Conservation (phyloP, 805 yeast species). For the Hanseniaspora pseudoguilliermondii region DNA sequence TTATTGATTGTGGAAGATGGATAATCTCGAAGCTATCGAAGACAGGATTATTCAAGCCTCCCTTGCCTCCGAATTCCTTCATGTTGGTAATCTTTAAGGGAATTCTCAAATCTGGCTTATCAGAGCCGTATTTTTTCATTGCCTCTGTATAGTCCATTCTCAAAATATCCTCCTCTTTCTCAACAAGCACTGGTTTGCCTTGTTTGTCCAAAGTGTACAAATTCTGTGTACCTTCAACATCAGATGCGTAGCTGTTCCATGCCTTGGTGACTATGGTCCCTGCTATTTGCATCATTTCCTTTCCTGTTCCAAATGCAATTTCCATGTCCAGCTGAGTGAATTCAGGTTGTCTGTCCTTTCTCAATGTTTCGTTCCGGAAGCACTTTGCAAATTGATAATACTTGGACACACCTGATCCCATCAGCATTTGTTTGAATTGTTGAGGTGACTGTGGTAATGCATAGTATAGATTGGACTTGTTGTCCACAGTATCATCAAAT, state of each 20-base stretch:
- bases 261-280: slow-evolving; percentile 41
- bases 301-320: slow-evolving; percentile 64
- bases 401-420: slow-evolving; percentile 81
- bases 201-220: slow-evolving; percentile 24
- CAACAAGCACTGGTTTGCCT: slow-evolving; percentile 18
- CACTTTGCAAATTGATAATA: slow-evolving; percentile 90
- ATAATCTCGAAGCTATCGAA: slow-evolving; percentile 46
- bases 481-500: slow-evolving; percentile 20
- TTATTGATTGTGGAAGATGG: slow-evolving; percentile 41
- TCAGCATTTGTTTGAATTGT: slow-evolving; percentile 85
- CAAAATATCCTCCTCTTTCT: slow-evolving; percentile 24
- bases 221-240: slow-evolving; percentile 12
- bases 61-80: slow-evolving; percentile 28
- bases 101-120: slow-evolving; percentile 78
- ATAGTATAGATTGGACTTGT: slow-evolving; percentile 55
- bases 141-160: slow-evolving; percentile 57
- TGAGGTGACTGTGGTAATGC: slow-evolving; percentile 97
- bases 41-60: slow-evolving; percentile 44
- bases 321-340: slow-evolving; percentile 96
- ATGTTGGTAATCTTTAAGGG: slow-evolving; percentile 43
- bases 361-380: slow-evolving; percentile 88
- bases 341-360: slow-evolving; percentile 94
- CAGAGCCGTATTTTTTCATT: slow-evolving; percentile 67
- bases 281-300: slow-evolving; percentile 55
- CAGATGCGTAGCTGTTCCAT: slow-evolving; percentile 39